phyloP scores from a whole-genome alignment of 2,329 filamentous ascomycete species.

The Phaeosphaeriaceae sp. region DNA sequence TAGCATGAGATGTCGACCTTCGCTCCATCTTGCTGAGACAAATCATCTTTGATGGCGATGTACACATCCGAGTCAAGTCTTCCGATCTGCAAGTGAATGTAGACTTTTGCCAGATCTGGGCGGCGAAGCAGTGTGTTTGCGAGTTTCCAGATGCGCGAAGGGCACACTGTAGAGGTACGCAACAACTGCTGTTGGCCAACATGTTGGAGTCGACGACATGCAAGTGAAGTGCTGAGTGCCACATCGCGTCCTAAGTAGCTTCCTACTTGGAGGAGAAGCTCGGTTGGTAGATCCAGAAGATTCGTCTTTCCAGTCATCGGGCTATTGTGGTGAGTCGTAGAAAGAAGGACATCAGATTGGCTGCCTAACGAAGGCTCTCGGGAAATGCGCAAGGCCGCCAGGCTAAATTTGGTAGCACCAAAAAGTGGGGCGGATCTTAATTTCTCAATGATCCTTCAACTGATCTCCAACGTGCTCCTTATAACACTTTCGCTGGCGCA shows the following conservation, averaged over 20 bases:
- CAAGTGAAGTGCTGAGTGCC: not conserved
- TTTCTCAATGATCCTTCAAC: no score
- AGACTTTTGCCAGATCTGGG: not conserved
- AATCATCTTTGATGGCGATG: not conserved
- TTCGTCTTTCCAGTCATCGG: not conserved
- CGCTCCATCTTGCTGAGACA: not conserved
- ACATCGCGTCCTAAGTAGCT: not conserved
- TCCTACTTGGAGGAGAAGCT: not conserved
- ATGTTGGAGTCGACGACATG: not conserved
- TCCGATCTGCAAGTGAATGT: not conserved
- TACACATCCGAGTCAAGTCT: not conserved
- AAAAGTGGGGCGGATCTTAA: no score
- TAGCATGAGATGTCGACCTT: not conserved
- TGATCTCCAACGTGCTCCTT: no score
- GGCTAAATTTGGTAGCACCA: not conserved
- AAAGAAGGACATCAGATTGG: not conserved
- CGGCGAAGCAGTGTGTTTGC: not conserved
- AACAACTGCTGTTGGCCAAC: not conserved
- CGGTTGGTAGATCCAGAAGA: not conserved
- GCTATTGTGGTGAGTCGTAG: not conserved
- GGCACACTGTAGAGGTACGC: not conserved
- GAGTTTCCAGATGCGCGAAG: not conserved
- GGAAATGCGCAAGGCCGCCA: not conserved
- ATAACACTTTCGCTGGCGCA: no score
- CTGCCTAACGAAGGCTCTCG: not conserved